A percentile compares a stretch with the other conserved stretches of the same genome.
Evolutionary conservation across 345 rosid genomes (phyloP).

Genomic region (Pelargonium nanum): DNA sequence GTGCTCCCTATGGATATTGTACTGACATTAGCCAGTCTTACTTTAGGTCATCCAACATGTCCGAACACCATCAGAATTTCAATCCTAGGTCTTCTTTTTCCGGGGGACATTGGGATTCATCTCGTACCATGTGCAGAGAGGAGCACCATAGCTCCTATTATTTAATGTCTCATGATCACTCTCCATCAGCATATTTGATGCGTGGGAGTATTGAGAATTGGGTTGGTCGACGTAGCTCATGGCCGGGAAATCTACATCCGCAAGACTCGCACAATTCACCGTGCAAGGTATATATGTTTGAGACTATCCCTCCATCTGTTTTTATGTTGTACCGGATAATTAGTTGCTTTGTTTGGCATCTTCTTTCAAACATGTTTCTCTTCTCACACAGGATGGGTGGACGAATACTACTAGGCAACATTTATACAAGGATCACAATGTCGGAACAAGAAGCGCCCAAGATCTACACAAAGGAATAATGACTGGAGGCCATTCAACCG

Average conservation of each 20-base stretch:
- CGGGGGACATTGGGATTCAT: constrained; percentile 30
- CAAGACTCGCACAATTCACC: constrained; percentile 34
- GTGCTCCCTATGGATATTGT: constrained; percentile 14
- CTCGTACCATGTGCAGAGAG: constrained; percentile 47
- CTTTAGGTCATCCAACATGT: constrained; percentile 46
- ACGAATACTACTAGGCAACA: too few species aligned
- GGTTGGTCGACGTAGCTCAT: constrained; percentile 30
- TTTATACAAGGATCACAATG: neutral
- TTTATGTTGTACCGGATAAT: neutral
- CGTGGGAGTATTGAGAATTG: constrained; percentile 35
- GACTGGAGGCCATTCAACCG: neutral
- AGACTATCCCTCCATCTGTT: neutral
- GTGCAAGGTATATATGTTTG: constrained; percentile 40
- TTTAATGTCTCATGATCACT: constrained; percentile 38
- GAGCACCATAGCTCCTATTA: constrained; percentile 63
- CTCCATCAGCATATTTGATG: constrained; percentile 29
- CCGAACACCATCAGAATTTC: constrained; percentile 33
- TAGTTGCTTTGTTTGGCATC: too few species aligned
- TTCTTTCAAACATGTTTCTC: too few species aligned
- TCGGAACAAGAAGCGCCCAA: constrained; percentile 16
- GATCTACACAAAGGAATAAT: constrained; percentile 8
- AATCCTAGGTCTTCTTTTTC: constrained; percentile 32
- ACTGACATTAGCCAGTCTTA: constrained; percentile 34
- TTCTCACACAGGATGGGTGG: constrained; percentile 17
- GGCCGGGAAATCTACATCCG: constrained; percentile 26